phyloP scores from a whole-genome alignment of 257 asterid genomes.

The Ophiorrhiza pumila region DNA sequence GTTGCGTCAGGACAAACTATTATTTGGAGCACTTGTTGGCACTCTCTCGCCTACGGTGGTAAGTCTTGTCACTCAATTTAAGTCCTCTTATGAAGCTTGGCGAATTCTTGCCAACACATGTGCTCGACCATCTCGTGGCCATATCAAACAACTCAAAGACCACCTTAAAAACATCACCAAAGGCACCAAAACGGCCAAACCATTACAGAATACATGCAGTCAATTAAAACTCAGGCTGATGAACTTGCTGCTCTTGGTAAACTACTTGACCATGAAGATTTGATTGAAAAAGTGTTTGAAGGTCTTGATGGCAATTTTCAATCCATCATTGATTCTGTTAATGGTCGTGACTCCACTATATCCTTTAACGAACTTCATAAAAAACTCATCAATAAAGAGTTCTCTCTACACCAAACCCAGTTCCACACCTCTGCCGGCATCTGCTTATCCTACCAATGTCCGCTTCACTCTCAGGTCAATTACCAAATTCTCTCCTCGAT shows the following conservation, averaged over 20 bases:
- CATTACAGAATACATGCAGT: neutral
- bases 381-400: constrained; percentile 10
- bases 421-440: neutral
- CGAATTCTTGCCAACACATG: neutral
- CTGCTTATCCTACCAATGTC: too few species aligned
- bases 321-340: too few species aligned
- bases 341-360: too few species aligned
- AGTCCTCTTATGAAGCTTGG: neutral
- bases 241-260: constrained; percentile 1
- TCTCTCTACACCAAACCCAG: neutral
- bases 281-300: neutral
- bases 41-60: neutral
- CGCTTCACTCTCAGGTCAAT: too few species aligned
- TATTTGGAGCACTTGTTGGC: too few species aligned
- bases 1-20: constrained; percentile 6
- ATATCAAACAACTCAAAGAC: constrained; percentile 12
- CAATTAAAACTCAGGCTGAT: neutral
- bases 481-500: too few species aligned
- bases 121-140: constrained; percentile 14
- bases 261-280: constrained; percentile 9
- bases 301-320: too few species aligned
- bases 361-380: constrained; percentile 17
- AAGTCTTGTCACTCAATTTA: neutral
- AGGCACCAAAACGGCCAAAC: constrained; percentile 1
- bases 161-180: neutral